Evolutionary conservation across 345 rosid species (phyloP), one percentile per base, ranked within the genome.

Genomic region (Anastatica hierochuntica): DNA sequence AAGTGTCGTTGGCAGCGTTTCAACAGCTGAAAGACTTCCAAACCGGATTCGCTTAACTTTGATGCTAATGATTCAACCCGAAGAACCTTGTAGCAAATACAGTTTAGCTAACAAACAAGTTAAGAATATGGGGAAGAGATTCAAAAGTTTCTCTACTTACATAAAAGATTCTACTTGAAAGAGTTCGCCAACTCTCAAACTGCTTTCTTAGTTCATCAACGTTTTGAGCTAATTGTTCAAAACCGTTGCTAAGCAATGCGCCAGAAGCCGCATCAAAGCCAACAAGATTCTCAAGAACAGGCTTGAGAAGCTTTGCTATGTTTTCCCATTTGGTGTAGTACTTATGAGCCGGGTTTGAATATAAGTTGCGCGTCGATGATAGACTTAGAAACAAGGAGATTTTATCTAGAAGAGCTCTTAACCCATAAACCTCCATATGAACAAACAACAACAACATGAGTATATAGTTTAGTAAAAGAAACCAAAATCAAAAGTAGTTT

Each of bases 121-220:
- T n/a, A n/a, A n/a, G n/a, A n/a, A n/a, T n/a, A n/a, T n/a, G n/a
- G n/a, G n/a, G n/a, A n/a, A n/a, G n/a, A n/a, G n/a, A n/a, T n/a
- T n/a, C n/a, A n/a, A n/a, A n/a, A n/a, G n/a, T 29, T 6, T 29
- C 2, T 29, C 8, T 8, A 29, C 97, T 79, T 72, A 94, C 99
- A 76, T 79, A 82, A 48, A 76, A 75, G 60, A 82, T 77, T 80
- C 80, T 82, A 70, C 95, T 80, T 18, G 72, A 72, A 71, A 83
- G 69, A 34, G 88, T 77, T 47, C 80, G 80, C 81, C 94, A 82
- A 48, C 33, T 76, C 60, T 75, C 77, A 56, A 85, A 76, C 64
- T 68, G 73, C 44, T 85, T 79, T 72, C 71, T 75, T 49, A 83
- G 31, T 60, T 83, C 89, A 49, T 75, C 85, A 43, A 80, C 50